Percentiles rank a stretch among this genome's conserved stretches.
Conservation (phyloP, 2,329 filamentous ascomycete species). For the Penicillium sp. region DNA sequence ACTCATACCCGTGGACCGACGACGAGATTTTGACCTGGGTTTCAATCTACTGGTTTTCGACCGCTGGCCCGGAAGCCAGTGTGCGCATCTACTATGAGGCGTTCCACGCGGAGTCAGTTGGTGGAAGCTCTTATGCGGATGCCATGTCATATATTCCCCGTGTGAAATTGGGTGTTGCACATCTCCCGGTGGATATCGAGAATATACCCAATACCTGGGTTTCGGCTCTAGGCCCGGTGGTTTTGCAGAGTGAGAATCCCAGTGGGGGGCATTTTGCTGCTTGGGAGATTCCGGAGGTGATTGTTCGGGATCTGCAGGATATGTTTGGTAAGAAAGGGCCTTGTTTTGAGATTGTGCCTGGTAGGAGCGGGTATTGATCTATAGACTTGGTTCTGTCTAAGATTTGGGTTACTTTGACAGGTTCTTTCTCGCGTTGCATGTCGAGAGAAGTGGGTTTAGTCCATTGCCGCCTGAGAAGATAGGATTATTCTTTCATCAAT, state of each 20-base stretch:
- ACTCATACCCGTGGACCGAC: constrained; percentile 65
- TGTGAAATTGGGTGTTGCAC: constrained; percentile 18
- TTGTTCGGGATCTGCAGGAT: constrained; percentile 12
- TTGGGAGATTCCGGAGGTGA: constrained; percentile 17
- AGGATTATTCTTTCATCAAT: no score
- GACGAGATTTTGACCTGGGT: constrained; percentile 73
- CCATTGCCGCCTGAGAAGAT: no score
- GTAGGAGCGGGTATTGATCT: constrained; percentile 9
- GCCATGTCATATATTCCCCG: constrained; percentile 12
- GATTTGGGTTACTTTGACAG: no score
- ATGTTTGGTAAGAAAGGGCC: constrained; percentile 16
- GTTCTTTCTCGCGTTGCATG: no score
- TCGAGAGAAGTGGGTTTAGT: no score
- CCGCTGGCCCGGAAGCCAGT: constrained; percentile 62
- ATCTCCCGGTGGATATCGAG: constrained; percentile 18
- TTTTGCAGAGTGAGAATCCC: constrained; percentile 15
- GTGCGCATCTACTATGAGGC: constrained; percentile 68
- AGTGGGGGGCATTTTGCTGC: constrained; percentile 22
- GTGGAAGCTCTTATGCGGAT: constrained; percentile 9
- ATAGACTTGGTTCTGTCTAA: not conserved
- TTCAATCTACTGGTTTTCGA: constrained; percentile 65
- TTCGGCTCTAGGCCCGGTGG: constrained; percentile 14
- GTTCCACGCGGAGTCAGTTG: constrained; percentile 2
- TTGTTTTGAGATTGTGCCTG: constrained; percentile 11
- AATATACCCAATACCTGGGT: constrained; percentile 20